Evolutionary conservation across 164 flowering plant species (phyloP), one percentile per base, ranked within the genome.

Genomic region (Platanus orientalis): DNA sequence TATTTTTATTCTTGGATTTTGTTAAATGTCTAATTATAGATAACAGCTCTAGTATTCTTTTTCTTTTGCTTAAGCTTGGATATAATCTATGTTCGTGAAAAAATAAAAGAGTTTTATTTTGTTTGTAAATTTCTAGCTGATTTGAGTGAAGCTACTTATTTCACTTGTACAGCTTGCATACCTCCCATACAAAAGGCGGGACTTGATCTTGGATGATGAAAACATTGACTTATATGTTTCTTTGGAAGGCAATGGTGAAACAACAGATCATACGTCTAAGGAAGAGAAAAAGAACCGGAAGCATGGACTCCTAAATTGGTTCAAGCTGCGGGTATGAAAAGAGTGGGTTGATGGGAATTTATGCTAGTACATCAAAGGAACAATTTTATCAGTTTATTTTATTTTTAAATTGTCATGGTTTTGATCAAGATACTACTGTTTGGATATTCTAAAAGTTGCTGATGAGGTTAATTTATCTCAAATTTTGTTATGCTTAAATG

Each of bases 251-350:
- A 84, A 67, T 75, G 64, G 68, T 65, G 96, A 85, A 71, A 69
- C 75, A 42, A 49, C 68, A 14, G 87, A 85, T 71, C 89, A 83
- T 24, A 55, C 79, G 28, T 58, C 54, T 47, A 89, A 81, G 77
- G 97, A 82, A 67, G 96, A 81, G 74, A 89, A 91, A 64, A 89
- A 85, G 71, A 67, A 71, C 44, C 66, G 82, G 65, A 94, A 94
- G 75, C 89, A 81, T 77, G 97, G 97, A 30, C 70, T 94, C 62
- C 76, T 94, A 32, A 89, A 86, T 74, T 94, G 99, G 99, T 83
- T 94, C 69, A 94, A 94, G 81, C 71, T 71, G 60, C 85, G 89
- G 86, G 99, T 89, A 85, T 64, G 84, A 60, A 25, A 24, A 2
- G 12, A 2, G 12, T 36, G 12, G 42, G 42, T 36, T 36, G 42